Conservation (phyloP, 2,329 filamentous ascomycete genomes). For the Botrytis pseudocinerea region DNA sequence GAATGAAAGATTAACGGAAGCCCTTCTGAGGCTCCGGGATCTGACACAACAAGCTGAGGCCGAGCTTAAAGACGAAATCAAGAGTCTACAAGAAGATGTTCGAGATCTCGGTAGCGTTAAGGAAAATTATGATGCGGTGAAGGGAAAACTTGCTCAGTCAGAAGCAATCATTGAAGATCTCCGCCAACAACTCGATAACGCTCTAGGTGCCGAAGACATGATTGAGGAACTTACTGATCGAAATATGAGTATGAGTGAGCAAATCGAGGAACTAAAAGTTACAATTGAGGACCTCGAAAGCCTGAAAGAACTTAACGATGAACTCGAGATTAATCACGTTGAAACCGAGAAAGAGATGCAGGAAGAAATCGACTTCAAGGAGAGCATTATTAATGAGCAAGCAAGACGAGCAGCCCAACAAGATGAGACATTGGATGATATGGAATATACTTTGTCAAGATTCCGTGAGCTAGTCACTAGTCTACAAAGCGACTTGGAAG, state of each 20-base stretch:
- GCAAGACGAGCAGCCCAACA: slow-evolving; percentile 71
- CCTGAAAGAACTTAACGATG: slow-evolving; percentile 89
- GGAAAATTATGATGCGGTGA: slow-evolving; percentile 67
- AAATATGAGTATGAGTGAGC: slow-evolving; percentile 79
- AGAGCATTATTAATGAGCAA: slow-evolving; percentile 81
- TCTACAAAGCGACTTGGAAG: slow-evolving; percentile 82
- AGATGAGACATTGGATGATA: slow-evolving; percentile 77
- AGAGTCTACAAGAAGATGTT: slow-evolving; percentile 70
- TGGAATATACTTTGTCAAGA: slow-evolving; percentile 84
- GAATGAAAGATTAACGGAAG: slow-evolving; percentile 84
- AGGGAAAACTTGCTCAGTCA: slow-evolving; percentile 70
- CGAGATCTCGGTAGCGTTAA: slow-evolving; percentile 67
- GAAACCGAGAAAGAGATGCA: slow-evolving; percentile 94
- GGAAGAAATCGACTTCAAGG: slow-evolving; percentile 87
- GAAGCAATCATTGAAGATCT: slow-evolving; percentile 82
- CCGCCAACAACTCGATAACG: slow-evolving; percentile 85
- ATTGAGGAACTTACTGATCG: slow-evolving; percentile 88
- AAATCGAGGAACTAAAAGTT: slow-evolving; percentile 78
- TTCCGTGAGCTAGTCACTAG: slow-evolving; percentile 88
- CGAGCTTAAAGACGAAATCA: slow-evolving; percentile 74
- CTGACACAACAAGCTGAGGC: slow-evolving; percentile 82
- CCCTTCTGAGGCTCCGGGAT: slow-evolving; percentile 80
- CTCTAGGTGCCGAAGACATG: slow-evolving; percentile 86
- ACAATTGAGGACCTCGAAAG: slow-evolving; percentile 86
- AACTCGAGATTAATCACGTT: slow-evolving; percentile 89